A percentile compares a stretch with the other conserved stretches of the same genome.
Evolutionary conservation across 495 filamentous ascomycete species (phyloP).

Genomic region (Tricharina praecox): DNA sequence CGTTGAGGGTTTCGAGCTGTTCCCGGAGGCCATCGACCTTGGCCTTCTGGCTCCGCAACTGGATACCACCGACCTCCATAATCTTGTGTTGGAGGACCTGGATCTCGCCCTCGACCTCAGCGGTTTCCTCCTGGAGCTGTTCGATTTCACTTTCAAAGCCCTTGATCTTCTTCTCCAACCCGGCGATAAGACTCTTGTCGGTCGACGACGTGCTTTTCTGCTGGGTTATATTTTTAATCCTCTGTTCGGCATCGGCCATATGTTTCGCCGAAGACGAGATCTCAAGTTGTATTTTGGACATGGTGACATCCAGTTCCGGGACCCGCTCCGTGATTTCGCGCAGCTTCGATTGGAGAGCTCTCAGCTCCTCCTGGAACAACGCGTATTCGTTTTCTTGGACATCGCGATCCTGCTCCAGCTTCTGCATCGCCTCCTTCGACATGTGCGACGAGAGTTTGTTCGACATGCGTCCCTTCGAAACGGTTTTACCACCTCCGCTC

Average conservation of each 20-base stretch:
- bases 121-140: conserved; percentile 61
- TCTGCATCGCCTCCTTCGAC: conserved; percentile 69
- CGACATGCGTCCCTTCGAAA: conserved; percentile 84
- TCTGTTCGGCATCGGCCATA: conserved; percentile 62
- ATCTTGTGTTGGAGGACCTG: conserved; percentile 84
- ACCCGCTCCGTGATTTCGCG: conserved; percentile 63
- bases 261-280: conserved; percentile 74
- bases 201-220: conserved; percentile 28
- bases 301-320: conserved; percentile 69
- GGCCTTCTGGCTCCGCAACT: conserved; percentile 72
- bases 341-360: conserved; percentile 54
- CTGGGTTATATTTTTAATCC: conserved; percentile 62
- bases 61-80: conserved; percentile 91
- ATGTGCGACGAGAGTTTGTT: conserved; percentile 76
- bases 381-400: conserved; percentile 62
- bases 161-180: conserved; percentile 57
- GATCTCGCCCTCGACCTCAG: conserved; percentile 79
- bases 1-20: conserved; percentile 61
- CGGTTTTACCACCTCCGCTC: conserved; percentile 83
- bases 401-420: conserved; percentile 75
- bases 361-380: conserved; percentile 61
- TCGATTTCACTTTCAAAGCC: conserved; percentile 61
- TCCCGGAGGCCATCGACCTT: conserved; percentile 87
- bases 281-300: conserved; percentile 82
- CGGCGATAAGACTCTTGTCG: conserved; percentile 24